Evolutionary conservation across 352 stramenopile species (phyloP).

Genomic region (Pythium sp.): DNA sequence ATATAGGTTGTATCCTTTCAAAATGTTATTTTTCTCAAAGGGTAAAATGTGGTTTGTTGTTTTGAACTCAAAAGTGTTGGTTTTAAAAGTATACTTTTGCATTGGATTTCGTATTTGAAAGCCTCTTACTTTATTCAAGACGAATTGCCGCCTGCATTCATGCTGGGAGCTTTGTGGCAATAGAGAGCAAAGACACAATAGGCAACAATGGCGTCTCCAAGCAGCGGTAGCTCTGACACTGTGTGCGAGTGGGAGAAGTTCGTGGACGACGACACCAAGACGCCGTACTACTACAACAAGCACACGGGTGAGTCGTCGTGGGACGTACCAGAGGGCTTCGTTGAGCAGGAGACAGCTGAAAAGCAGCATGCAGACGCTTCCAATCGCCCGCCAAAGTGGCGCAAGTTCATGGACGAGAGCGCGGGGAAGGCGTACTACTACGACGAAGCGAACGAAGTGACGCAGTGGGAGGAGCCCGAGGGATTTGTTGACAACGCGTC

Average conservation of each 20-base stretch:
- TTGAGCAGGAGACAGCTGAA: slow-evolving; percentile 13
- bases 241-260: slow-evolving; percentile 61
- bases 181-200: background rate
- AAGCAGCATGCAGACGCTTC: slow-evolving; percentile 1
- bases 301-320: slow-evolving; percentile 71
- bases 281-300: slow-evolving; percentile 77
- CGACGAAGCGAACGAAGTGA: slow-evolving; percentile 65
- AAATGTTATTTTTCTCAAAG: no score
- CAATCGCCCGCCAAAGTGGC: slow-evolving; percentile 43
- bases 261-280: slow-evolving; percentile 59
- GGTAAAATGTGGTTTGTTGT: no score
- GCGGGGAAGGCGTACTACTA: slow-evolving; percentile 66
- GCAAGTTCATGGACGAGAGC: slow-evolving; percentile 60
- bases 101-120: no score
- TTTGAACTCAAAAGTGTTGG: no score
- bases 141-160: no score
- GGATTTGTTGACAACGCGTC: slow-evolving; percentile 28
- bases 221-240: background rate
- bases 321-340: slow-evolving; percentile 49
- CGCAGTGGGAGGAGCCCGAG: slow-evolving; percentile 73
- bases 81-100: no score
- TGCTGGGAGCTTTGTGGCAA: no score
- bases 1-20: no score
- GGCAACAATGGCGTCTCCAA: slow-evolving; percentile 1
- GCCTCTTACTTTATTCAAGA: no score